These are phyloP conservation scores for Podaxis sp. DNA, from an alignment of 768 basidiomycete species.

Conservation along the genomic window DNA sequence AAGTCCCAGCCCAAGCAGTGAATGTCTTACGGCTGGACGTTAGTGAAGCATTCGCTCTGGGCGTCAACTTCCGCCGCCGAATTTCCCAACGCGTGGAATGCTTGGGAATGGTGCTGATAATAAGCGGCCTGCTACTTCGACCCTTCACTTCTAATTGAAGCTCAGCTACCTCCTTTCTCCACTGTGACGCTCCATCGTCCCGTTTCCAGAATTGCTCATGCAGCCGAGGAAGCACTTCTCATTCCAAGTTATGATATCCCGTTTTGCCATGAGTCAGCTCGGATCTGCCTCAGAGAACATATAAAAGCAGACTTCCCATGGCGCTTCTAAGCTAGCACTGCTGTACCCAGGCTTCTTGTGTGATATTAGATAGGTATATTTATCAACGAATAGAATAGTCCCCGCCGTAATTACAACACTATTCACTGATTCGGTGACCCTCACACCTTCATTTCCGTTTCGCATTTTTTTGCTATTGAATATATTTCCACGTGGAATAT, in stretches of 20 bases:
- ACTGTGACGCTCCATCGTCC: neutral
- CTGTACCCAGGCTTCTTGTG: neutral
- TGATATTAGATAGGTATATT: neutral
- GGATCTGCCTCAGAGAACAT: neutral
- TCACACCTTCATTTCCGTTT: slow-evolving; percentile 9
- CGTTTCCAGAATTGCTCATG: neutral
- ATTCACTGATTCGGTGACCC: neutral
- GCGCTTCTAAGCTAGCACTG: neutral
- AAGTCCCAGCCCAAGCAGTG: neutral
- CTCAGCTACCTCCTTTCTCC: neutral
- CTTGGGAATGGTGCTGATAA: neutral
- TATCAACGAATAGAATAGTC: neutral
- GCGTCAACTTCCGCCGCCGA: neutral
- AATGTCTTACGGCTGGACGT: neutral
- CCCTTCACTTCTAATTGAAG: neutral
- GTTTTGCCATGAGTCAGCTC: neutral
- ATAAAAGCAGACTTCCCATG: neutral
- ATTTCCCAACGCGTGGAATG: slow-evolving; percentile 5
- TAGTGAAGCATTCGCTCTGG: neutral
- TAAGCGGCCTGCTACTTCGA: neutral
- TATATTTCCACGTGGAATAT: neutral
- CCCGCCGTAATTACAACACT: neutral
- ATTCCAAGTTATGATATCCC: neutral
- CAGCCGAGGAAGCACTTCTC: neutral
- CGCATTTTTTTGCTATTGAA: neutral